Conservation (phyloP, 257 asterid genomes). For the Forsythia suspensa region DNA sequence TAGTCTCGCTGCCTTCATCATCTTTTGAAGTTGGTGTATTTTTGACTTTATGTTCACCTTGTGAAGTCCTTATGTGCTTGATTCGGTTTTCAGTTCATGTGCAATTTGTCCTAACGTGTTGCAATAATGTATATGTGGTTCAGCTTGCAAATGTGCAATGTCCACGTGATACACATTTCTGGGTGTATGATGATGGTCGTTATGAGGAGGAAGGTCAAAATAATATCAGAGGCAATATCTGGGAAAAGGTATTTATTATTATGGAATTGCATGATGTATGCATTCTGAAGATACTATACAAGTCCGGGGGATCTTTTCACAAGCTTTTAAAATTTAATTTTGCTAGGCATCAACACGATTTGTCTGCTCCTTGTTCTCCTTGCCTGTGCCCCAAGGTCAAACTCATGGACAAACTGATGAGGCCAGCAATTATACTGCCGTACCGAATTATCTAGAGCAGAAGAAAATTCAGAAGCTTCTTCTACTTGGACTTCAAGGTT, state of each 20-base stretch:
- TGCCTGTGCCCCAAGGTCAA: constrained; percentile 92
- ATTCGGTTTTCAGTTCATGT: constrained; percentile 5
- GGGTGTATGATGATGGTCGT: constrained; percentile 98
- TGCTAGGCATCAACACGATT: constrained; percentile 82
- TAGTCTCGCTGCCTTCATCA: neutral
- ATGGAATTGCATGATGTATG: neutral
- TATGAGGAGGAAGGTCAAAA: constrained; percentile 99
- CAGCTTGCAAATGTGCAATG: constrained; percentile 97
- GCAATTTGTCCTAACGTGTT: constrained; percentile 12
- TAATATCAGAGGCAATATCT: constrained; percentile 91
- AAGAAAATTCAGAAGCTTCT: constrained; percentile 79
- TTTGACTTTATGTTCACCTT: constrained; percentile 15
- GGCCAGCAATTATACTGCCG: constrained; percentile 66
- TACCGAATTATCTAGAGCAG: constrained; percentile 79
- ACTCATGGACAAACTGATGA: constrained; percentile 74
- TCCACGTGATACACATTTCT: constrained; percentile 97
- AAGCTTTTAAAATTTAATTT: constrained; percentile 11
- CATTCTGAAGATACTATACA: neutral
- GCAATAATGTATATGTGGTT: constrained; percentile 14
- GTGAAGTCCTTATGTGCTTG: neutral
- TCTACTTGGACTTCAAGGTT: constrained; percentile 79
- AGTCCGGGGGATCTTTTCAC: constrained; percentile 17
- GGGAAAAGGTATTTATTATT: constrained; percentile 75
- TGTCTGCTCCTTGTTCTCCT: constrained; percentile 79
- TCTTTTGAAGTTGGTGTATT: neutral